A percentile compares a stretch with the other conserved stretches of the same genome.
Conservation (phyloP, 1,139 yeast species). For the Dujonia santamariae region DNA sequence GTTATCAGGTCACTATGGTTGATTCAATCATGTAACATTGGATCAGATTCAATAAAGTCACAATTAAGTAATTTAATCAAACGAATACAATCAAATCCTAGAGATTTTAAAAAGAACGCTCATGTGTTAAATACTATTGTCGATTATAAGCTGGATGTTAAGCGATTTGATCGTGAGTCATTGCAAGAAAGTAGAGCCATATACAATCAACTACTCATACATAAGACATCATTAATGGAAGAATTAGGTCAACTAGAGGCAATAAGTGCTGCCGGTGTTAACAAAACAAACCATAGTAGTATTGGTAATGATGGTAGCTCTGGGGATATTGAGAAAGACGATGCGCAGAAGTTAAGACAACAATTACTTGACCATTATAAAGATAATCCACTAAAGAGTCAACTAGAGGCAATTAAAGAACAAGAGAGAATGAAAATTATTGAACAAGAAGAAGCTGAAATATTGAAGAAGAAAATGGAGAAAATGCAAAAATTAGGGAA, state of each 20-base stretch:
- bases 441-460: conserved; percentile 10
- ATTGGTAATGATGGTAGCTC: neutral
- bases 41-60: conserved; percentile 20
- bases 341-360: conserved; percentile 21
- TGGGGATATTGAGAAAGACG: neutral
- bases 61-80: conserved; percentile 17
- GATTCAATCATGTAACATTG: conserved; percentile 38
- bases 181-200: conserved; percentile 34
- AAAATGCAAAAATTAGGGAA: too few relatives aligned
- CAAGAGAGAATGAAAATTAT: conserved; percentile 16
- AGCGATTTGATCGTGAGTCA: conserved; percentile 23
- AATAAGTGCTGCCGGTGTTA: neutral
- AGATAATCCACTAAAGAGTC: conserved; percentile 36
- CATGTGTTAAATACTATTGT: conserved; percentile 8
- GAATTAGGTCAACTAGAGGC: conserved; percentile 29
- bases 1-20: conserved; percentile 45
- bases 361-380: conserved; percentile 35
- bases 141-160: conserved; percentile 13
- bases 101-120: neutral
- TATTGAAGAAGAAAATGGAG: too few relatives aligned
- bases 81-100: conserved; percentile 9
- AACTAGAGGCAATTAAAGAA: conserved; percentile 37
- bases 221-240: conserved; percentile 25
- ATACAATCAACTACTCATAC: conserved; percentile 32
- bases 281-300: neutral